Conservation (phyloP, 2,329 filamentous ascomycete genomes). For the Cadophora luteo-olivacea region DNA sequence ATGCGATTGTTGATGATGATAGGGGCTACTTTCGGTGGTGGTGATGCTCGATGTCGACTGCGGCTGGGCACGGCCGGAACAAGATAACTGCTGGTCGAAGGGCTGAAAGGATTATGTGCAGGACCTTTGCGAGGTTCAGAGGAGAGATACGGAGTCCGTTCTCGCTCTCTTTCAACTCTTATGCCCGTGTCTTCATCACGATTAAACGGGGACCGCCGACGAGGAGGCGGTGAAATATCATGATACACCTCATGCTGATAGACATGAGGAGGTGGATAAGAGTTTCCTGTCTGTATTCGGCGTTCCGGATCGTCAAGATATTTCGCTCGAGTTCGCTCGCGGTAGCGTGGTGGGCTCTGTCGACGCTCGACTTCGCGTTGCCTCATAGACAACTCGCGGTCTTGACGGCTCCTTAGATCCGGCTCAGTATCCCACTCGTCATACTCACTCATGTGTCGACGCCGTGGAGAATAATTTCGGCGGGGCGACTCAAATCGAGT, state of each 20-base stretch:
- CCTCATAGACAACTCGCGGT: background rate
- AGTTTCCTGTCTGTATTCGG: background rate
- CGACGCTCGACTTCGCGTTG: background rate
- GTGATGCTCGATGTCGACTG: background rate
- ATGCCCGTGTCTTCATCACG: background rate
- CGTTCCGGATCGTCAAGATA: background rate
- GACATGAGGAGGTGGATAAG: background rate
- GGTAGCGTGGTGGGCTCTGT: background rate
- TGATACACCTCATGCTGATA: background rate
- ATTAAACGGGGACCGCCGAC: background rate
- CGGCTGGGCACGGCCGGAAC: background rate
- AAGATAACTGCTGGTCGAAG: background rate
- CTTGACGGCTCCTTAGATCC: background rate
- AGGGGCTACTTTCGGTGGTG: slow-evolving; percentile 3
- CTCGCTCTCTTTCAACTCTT: background rate
- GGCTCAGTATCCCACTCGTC: background rate
- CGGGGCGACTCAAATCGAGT: background rate
- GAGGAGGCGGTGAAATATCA: background rate
- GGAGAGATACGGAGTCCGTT: background rate
- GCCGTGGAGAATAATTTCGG: background rate
- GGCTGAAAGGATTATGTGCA: background rate
- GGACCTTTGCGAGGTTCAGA: background rate
- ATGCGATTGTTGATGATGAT: slow-evolving; percentile 14
- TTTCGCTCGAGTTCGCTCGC: background rate
- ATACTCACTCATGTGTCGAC: background rate